Percentiles rank a stretch among this genome's conserved stretches.
These are phyloP conservation scores for Metschnikowia drakensbergensis DNA, from an alignment of 805 yeast species.

Conservation along the genomic window DNA sequence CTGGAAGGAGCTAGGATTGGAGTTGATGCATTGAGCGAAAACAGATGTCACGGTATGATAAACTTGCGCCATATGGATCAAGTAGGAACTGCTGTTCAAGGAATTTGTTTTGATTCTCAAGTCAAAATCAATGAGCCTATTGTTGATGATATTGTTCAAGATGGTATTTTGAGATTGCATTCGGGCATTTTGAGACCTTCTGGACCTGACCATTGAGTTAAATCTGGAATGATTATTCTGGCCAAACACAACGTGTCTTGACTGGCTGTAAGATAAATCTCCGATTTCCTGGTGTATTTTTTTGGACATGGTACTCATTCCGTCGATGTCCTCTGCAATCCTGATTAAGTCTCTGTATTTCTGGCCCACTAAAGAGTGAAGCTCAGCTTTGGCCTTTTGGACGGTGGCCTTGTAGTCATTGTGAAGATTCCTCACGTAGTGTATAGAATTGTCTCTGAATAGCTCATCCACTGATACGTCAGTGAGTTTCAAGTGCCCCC, in stretches of 20 bases:
- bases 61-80: slow-evolving; percentile 32
- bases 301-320: slow-evolving; percentile 25
- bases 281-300: slow-evolving; percentile 25
- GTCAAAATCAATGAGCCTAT: slow-evolving; percentile 28
- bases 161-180: slow-evolving; percentile 21
- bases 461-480: slow-evolving; percentile 31
- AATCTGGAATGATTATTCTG: slow-evolving; percentile 18
- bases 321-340: slow-evolving; percentile 41
- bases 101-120: slow-evolving; percentile 19
- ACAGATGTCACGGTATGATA: slow-evolving; percentile 28
- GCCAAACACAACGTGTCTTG: slow-evolving; percentile 28
- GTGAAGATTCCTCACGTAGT: slow-evolving; percentile 31
- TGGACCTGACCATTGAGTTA: slow-evolving; percentile 19
- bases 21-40: slow-evolving; percentile 20
- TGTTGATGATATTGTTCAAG: slow-evolving; percentile 29
- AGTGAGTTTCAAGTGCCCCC: slow-evolving; percentile 1
- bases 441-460: slow-evolving; percentile 29
- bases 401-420: slow-evolving; percentile 26
- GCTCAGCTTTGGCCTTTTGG: slow-evolving; percentile 27
- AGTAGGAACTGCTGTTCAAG: slow-evolving; percentile 23
- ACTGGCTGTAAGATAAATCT: slow-evolving; percentile 28
- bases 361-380: slow-evolving; percentile 36
- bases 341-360: slow-evolving; percentile 42
- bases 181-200: slow-evolving; percentile 19
- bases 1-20: slow-evolving; percentile 11